phyloP scores from a whole-genome alignment of 2,329 filamentous ascomycete species.

The Hypoxylon sp. region DNA sequence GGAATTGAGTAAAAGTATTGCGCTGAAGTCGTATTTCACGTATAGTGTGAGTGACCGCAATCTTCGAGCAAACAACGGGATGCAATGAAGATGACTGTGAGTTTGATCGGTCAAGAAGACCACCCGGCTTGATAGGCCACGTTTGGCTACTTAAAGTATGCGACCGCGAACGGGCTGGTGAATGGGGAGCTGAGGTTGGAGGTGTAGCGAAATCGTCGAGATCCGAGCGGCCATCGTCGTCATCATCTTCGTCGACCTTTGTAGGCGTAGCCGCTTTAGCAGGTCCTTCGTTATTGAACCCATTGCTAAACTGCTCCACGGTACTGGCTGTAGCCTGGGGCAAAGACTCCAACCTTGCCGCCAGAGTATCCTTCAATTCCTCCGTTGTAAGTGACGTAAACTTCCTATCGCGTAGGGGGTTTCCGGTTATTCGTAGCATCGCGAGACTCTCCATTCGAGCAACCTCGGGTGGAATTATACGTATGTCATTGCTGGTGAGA shows the following conservation, averaged over 20 bases:
- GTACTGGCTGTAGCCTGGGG: conserved; percentile 45
- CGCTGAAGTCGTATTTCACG: conserved; percentile 76
- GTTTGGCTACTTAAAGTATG: conserved; percentile 60
- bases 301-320: conserved; percentile 45
- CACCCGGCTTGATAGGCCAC: conserved; percentile 69
- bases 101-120: conserved; percentile 76
- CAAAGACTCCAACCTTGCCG: conserved; percentile 72
- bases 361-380: conserved; percentile 81
- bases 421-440: conserved; percentile 84
- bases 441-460: conserved; percentile 82
- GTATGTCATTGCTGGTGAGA: conserved; percentile 87
- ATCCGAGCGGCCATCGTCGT: conserved; percentile 63
- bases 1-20: conserved; percentile 79
- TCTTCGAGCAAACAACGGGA: conserved; percentile 66
- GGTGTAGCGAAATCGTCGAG: conserved; percentile 68
- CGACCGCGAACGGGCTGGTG: conserved; percentile 62
- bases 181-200: conserved; percentile 64
- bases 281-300: conserved; percentile 46
- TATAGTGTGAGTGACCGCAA: conserved; percentile 64
- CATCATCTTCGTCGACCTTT: conserved; percentile 48
- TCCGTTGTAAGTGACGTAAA: conserved; percentile 83
- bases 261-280: conserved; percentile 32
- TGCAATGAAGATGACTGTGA: conserved; percentile 72
- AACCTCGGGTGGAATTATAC: conserved; percentile 78
- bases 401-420: conserved; percentile 89